These are phyloP conservation scores for Aquilaria sinensis DNA, from an alignment of 345 rosid species.

Conservation along the genomic window DNA sequence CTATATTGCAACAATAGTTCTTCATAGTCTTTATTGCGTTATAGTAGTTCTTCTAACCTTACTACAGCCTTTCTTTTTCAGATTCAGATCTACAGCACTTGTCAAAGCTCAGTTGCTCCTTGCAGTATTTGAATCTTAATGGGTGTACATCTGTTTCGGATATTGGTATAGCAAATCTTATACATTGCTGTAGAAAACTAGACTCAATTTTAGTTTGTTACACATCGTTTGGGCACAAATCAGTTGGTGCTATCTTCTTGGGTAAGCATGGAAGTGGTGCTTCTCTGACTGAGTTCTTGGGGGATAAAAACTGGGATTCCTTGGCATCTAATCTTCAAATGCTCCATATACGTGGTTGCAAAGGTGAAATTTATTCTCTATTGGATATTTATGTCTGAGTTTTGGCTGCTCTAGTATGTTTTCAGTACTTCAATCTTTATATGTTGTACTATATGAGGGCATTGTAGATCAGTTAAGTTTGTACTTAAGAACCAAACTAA, in stretches of 20 bases:
- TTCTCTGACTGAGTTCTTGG: slow-evolving; percentile 18
- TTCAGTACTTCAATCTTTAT: too few relatives aligned
- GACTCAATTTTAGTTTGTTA: slow-evolving; percentile 59
- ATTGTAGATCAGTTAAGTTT: too few relatives aligned
- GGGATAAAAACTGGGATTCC: slow-evolving; percentile 24
- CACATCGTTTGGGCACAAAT: slow-evolving; percentile 60
- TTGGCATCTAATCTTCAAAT: slow-evolving; percentile 49
- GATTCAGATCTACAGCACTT: slow-evolving; percentile 49
- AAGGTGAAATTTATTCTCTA: slow-evolving; percentile 38
- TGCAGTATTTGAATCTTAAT: slow-evolving; percentile 59
- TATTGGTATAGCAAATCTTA: slow-evolving; percentile 48
- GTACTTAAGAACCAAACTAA: too few relatives aligned
- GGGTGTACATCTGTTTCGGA: slow-evolving; percentile 68
- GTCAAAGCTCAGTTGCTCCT: slow-evolving; percentile 35
- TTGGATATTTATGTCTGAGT: not conserved
- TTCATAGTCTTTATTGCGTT: not conserved
- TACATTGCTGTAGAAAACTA: slow-evolving; percentile 39
- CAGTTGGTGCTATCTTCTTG: slow-evolving; percentile 52
- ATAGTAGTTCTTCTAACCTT: slow-evolving; percentile 10
- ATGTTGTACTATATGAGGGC: too few relatives aligned
- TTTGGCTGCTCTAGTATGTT: too few relatives aligned
- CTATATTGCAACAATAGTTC: not conserved
- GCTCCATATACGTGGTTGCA: slow-evolving; percentile 74
- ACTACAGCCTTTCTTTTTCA: slow-evolving; percentile 26
- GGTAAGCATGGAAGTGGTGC: slow-evolving; percentile 15